These are phyloP conservation scores for Solanum chilense DNA, from an alignment of 257 asterid genomes.

Conservation along the genomic window DNA sequence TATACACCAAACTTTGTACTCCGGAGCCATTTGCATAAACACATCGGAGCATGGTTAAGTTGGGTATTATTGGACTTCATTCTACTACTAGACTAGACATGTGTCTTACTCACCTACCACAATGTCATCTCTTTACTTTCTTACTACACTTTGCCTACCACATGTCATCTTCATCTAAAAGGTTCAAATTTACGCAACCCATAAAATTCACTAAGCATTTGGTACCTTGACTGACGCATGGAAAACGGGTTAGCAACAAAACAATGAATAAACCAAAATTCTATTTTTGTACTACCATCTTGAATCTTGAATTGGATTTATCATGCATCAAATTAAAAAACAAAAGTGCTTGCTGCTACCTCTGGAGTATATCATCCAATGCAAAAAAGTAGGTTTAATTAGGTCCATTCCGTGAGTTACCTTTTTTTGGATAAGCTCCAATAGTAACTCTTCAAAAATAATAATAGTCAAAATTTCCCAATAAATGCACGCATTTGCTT, in stretches of 20 bases:
- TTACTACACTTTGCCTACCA: too few species aligned
- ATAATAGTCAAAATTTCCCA: not conserved
- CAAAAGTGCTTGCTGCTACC: not conserved
- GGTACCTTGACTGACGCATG: not conserved
- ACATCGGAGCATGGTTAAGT: not conserved
- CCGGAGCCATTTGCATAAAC: too few species aligned
- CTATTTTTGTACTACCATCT: not conserved
- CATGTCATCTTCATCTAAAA: too few species aligned
- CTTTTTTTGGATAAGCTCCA: not conserved
- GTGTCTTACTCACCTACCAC: not conserved
- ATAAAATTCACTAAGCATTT: not conserved
- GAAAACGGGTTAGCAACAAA: not conserved
- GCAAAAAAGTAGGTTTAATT: not conserved
- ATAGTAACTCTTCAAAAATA: not conserved
- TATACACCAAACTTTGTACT: too few species aligned
- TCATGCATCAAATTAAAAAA: not conserved
- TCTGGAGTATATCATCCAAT: not conserved
- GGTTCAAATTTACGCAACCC: too few species aligned
- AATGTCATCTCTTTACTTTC: not conserved
- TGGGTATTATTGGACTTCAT: not conserved
- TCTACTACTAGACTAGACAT: too few species aligned
- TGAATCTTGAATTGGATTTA: not conserved
- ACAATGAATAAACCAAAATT: not conserved
- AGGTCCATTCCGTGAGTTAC: not conserved
- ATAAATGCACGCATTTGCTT: slow-evolving; percentile 1